Conservation (phyloP, 495 filamentous ascomycete genomes). For the Penicillium paradoxum region DNA sequence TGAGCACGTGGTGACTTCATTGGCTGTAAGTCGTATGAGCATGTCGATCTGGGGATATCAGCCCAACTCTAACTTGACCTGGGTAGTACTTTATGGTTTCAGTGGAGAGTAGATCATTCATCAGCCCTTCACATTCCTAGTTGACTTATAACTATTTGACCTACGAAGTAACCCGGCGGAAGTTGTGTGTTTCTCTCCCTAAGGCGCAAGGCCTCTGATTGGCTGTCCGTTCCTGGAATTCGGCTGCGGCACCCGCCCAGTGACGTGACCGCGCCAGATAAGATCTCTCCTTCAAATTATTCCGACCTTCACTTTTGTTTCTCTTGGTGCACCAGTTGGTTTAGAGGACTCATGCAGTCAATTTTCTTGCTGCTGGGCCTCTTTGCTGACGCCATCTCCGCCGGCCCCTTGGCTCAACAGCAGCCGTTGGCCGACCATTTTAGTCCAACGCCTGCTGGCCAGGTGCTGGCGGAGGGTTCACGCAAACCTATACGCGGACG, state of each 20-base stretch:
- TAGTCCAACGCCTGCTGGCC: neutral
- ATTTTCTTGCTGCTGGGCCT: constrained; percentile 17
- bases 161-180: no score
- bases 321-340: neutral
- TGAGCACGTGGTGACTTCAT: neutral
- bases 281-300: neutral
- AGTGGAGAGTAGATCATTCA: neutral
- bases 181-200: neutral
- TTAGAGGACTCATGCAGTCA: constrained; percentile 15
- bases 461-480: neutral
- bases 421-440: constrained; percentile 9
- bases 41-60: neutral
- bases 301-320: neutral
- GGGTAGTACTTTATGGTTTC: neutral
- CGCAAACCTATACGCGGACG: constrained; percentile 45
- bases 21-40: neutral
- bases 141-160: no score
- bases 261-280: constrained; percentile 6
- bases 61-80: neutral
- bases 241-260: constrained; percentile 1
- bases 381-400: constrained; percentile 11
- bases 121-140: neutral
- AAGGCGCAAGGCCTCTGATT: neutral
- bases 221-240: neutral
- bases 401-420: constrained; percentile 15